Conservation (phyloP, 2,329 filamentous ascomycete species). For the Berkeleyomyces rouxiae region DNA sequence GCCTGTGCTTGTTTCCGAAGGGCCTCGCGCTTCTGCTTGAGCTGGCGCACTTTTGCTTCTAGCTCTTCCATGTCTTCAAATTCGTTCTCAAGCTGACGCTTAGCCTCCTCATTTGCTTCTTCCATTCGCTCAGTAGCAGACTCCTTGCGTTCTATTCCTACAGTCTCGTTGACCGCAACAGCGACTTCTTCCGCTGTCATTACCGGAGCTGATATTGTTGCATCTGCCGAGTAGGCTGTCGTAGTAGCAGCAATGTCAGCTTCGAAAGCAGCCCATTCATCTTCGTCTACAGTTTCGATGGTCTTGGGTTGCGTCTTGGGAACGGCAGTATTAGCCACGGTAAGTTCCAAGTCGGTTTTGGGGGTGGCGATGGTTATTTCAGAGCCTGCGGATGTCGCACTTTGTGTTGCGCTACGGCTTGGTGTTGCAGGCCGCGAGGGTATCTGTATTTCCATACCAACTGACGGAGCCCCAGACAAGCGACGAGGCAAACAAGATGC, state of each 20-base stretch:
- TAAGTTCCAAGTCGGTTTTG: neutral
- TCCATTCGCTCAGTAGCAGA: constrained; percentile 36
- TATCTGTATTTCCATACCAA: constrained; percentile 44
- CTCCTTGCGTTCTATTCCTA: constrained; percentile 33
- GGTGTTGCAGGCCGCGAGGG: constrained; percentile 47
- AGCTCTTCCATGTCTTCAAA: constrained; percentile 72
- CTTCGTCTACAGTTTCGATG: constrained; percentile 39
- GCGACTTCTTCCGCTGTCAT: constrained; percentile 47
- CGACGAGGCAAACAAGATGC: constrained; percentile 21
- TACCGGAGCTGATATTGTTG: constrained; percentile 52
- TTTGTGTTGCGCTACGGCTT: constrained; percentile 21
- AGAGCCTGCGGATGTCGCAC: constrained; percentile 6
- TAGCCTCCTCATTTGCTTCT: constrained; percentile 61
- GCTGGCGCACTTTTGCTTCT: constrained; percentile 49
- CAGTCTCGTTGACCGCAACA: constrained; percentile 35
- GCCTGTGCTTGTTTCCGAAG: constrained; percentile 29
- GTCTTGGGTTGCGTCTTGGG: neutral
- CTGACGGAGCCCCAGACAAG: constrained; percentile 34
- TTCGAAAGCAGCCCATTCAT: constrained; percentile 77
- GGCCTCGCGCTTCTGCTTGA: constrained; percentile 57
- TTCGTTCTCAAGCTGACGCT: constrained; percentile 55
- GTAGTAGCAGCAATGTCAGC: constrained; percentile 50
- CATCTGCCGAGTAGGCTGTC: constrained; percentile 25
- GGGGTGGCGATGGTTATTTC: constrained; percentile 13
- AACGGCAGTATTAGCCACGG: neutral